These are phyloP conservation scores for cucumber (Cucumis sativus) DNA, from an alignment of 306 rosid genomes.

Conservation along the genomic window DNA sequence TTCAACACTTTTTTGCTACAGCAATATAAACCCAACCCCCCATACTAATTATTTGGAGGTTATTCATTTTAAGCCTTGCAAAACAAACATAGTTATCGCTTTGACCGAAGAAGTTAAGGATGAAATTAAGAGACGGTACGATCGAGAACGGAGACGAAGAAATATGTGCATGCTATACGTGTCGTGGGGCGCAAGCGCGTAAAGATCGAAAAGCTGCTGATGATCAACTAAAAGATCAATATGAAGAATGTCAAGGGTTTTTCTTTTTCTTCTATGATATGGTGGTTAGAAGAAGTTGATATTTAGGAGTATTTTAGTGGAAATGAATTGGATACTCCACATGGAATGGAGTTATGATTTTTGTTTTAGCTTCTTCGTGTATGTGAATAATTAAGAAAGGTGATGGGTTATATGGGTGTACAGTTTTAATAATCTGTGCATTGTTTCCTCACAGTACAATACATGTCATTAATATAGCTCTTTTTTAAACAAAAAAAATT, in stretches of 20 bases:
- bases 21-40: background rate
- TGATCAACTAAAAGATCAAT: background rate
- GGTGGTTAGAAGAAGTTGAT: background rate
- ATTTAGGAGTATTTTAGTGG: slow-evolving; percentile 20
- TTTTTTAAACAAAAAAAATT: no score
- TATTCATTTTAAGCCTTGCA: background rate
- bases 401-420: slow-evolving; percentile 41
- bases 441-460: slow-evolving; percentile 23
- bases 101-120: background rate
- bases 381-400: slow-evolving; percentile 27
- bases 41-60: background rate
- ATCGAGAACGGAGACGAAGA: background rate
- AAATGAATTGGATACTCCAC: slow-evolving; percentile 16
- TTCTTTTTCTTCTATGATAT: background rate
- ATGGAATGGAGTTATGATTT: slow-evolving; percentile 22
- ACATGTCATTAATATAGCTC: slow-evolving; percentile 1
- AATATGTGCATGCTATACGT: background rate
- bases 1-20: background rate
- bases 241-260: background rate
- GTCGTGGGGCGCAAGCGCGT: background rate
- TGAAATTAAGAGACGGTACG: background rate
- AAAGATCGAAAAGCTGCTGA: background rate
- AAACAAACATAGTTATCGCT: background rate
- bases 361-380: slow-evolving; percentile 28
- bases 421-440: slow-evolving; percentile 41